These are phyloP conservation scores for Malassezia obtusa DNA, from an alignment of 1,284 basidiomycete species.

Conservation along the genomic window DNA sequence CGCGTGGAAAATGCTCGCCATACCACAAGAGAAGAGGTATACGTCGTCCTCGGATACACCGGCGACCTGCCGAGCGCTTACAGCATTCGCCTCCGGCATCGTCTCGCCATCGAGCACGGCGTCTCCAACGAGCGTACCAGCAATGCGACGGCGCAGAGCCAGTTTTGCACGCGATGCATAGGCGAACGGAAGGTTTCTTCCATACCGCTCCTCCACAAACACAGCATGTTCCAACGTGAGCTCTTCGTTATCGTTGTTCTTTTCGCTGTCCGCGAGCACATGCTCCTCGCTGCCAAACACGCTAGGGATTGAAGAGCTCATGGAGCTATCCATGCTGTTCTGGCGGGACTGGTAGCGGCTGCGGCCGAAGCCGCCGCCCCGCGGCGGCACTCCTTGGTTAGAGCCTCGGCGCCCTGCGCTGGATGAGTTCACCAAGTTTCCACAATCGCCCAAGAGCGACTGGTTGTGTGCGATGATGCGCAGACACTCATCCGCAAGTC, in stretches of 20 bases:
- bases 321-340: not conserved
- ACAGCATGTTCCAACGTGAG: constrained; percentile 51
- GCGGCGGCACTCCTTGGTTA: constrained; percentile 1
- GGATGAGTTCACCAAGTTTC: not conserved
- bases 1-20: constrained; percentile 85
- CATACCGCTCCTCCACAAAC: constrained; percentile 85
- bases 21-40: constrained; percentile 74
- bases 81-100: constrained; percentile 53
- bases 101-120: constrained; percentile 4
- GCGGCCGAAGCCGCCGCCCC: constrained; percentile 18
- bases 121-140: constrained; percentile 60
- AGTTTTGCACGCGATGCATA: constrained; percentile 70
- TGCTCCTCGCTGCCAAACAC: not conserved
- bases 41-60: constrained; percentile 64
- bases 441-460: constrained; percentile 9
- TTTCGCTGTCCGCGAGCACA: not conserved
- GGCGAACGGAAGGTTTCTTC: constrained; percentile 72
- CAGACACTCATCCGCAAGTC: constrained; percentile 73
- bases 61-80: constrained; percentile 26
- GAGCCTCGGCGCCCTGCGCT: not conserved
- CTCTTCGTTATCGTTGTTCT: constrained; percentile 46
- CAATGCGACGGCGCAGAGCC: constrained; percentile 75
- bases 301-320: not conserved
- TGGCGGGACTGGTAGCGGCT: constrained; percentile 24
- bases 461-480: constrained; percentile 27